Base-by-base conservation (phyloP, 257 asterid species). In the Coffea eugenioides region DNA sequence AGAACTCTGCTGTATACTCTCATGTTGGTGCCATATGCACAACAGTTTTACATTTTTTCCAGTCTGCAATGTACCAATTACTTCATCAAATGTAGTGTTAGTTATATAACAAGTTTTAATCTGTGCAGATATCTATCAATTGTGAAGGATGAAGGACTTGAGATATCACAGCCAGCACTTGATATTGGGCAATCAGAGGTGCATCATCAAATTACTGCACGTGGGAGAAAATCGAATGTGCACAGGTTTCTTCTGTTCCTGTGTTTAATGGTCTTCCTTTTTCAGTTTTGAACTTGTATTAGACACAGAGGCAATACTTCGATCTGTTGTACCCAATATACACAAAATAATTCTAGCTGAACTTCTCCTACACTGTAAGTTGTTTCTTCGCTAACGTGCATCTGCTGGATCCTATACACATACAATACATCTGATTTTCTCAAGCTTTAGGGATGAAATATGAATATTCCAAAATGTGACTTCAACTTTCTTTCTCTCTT, bases 111-210 rank as follows among this genome's bases (percentile, higher is more conserved):
- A 48, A 56, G 23, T 54, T 51, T 39, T 25, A 7, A 79, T 39
- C 34, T 70, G 34, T 75, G 67, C 81, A 92, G 98, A 82, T 93
- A 94, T 78, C 61, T 94, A 56, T 85, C 92, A 27, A 94, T 94
- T 45, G 92, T 93, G 86, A 89, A 82, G 80, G 86, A 82, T 1
- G 94, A 94, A 90, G 96, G 96, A 57, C 87, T 91, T 9, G 94
- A 94, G 84, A 94, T 94, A 83, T 94, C 98, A 78, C 98, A 93
- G 76, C 97, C 98, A 45, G 97, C 94, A 52, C 97, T 92, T 25
- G 97, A 93, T 34, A 49, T 81, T 5, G 79, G 57, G 0, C 69
- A 87, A 80, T 94, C 98, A 54, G 94, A 94, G 86, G 93, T 94
- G 83, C 97, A 94, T 83, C 98, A 91, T 89, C 96, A 90, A 77